phyloP scores from a whole-genome alignment of 2,329 filamentous ascomycete species.

The Chrysosporium keratinophilum region DNA sequence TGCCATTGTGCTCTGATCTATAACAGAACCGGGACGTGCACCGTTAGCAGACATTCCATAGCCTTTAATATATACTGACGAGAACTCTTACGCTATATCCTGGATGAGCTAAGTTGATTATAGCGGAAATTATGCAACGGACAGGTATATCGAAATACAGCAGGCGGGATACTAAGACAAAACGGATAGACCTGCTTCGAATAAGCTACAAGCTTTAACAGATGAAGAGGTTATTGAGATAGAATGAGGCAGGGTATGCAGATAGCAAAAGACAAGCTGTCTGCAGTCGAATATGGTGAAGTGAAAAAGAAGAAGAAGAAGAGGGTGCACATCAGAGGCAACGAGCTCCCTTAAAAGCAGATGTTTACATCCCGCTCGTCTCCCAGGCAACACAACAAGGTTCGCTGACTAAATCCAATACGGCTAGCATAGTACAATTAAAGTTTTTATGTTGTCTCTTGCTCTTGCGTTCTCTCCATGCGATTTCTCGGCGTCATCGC shows the following conservation, averaged over 20 bases:
- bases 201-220: slow-evolving; percentile 4
- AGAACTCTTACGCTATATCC: too few species aligned
- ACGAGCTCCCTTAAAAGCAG: slow-evolving; percentile 23
- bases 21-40: not conserved
- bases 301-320: slow-evolving; percentile 22
- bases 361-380: slow-evolving; percentile 29
- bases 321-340: slow-evolving; percentile 11
- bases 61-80: too few species aligned
- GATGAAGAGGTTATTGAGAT: not conserved
- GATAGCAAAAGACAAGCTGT: not conserved
- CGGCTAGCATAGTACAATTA: slow-evolving; percentile 28
- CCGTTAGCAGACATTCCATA: not conserved
- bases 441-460: slow-evolving; percentile 12
- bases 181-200: slow-evolving; percentile 1
- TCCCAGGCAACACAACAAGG: slow-evolving; percentile 29
- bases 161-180: not conserved
- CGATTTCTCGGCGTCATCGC: too few species aligned
- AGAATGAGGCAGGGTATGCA: not conserved
- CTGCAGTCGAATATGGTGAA: slow-evolving; percentile 16
- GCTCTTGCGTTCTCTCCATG: too few species aligned
- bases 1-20: slow-evolving; percentile 52
- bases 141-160: not conserved
- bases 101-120: too few species aligned
- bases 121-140: slow-evolving; percentile 4
- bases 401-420: slow-evolving; percentile 24